Conservation (phyloP, 371 early-diverging fungal species). For the Syncephalastrum sp. region DNA sequence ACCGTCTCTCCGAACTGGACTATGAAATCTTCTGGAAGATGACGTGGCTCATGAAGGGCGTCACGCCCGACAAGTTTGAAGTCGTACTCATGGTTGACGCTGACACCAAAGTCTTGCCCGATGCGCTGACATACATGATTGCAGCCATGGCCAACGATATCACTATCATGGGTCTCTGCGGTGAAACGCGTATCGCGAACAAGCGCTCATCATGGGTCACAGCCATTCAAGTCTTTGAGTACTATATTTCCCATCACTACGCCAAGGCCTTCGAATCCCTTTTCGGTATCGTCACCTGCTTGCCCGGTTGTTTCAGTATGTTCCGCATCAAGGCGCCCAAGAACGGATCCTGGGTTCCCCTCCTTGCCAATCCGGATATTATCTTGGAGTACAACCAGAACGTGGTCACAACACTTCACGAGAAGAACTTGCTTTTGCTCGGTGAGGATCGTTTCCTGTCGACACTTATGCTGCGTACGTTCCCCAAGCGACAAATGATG, state of each 20-base stretch:
- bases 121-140: constrained; percentile 77
- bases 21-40: constrained; percentile 94
- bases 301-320: constrained; percentile 97
- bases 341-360: constrained; percentile 79
- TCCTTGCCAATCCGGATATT: constrained; percentile 88
- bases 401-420: constrained; percentile 91
- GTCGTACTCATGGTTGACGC: constrained; percentile 97
- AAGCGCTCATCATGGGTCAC: constrained; percentile 69
- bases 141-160: constrained; percentile 83
- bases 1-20: constrained; percentile 94
- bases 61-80: constrained; percentile 89
- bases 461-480: constrained; percentile 91
- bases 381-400: constrained; percentile 89
- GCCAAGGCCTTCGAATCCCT: constrained; percentile 94
- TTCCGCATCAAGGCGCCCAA: constrained; percentile 81
- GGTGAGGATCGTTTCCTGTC: constrained; percentile 97
- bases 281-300: constrained; percentile 97
- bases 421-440: constrained; percentile 91
- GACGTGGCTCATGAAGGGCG: constrained; percentile 72
- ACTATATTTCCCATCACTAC: constrained; percentile 95
- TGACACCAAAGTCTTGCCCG: constrained; percentile 85
- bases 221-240: constrained; percentile 84
- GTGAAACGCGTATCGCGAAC: constrained; percentile 87
- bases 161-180: constrained; percentile 83
- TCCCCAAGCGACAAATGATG: constrained; percentile 89